Percentiles rank a stretch among this genome's conserved stretches.
These are phyloP conservation scores for Quercus dentata DNA, from an alignment of 306 rosid genomes.

Conservation along the genomic window DNA sequence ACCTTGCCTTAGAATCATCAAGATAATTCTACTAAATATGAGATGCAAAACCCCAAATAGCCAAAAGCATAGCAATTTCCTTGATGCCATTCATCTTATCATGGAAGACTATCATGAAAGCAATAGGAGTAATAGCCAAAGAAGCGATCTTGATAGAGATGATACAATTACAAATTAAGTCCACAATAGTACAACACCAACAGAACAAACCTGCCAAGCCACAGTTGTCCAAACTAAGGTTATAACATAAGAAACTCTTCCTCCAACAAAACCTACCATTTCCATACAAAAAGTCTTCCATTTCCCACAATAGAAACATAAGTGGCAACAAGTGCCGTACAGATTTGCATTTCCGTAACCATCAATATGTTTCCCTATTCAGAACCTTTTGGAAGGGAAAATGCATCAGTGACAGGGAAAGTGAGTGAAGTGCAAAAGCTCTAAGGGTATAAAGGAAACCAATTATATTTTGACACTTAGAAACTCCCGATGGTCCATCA, in stretches of 20 bases:
- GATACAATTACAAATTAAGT: slow-evolving; percentile 62
- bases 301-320: slow-evolving; percentile 38
- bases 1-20: slow-evolving; percentile 57
- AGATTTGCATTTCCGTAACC: too few species aligned
- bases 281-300: slow-evolving; percentile 24
- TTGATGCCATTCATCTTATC: slow-evolving; percentile 71
- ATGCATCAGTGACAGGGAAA: slow-evolving; percentile 77
- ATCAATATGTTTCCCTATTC: too few species aligned
- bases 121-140: slow-evolving; percentile 56
- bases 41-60: slow-evolving; percentile 66
- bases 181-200: slow-evolving; percentile 58
- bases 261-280: too few species aligned
- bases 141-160: slow-evolving; percentile 54
- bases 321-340: too few species aligned
- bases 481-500: slow-evolving; percentile 42
- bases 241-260: too few species aligned
- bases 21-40: slow-evolving; percentile 62
- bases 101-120: slow-evolving; percentile 66
- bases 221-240: slow-evolving; percentile 73
- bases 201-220: slow-evolving; percentile 88
- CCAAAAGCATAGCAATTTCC: slow-evolving; percentile 72
- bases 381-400: slow-evolving; percentile 50
- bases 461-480: slow-evolving; percentile 39
- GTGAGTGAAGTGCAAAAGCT: slow-evolving; percentile 74
- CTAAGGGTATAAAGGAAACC: slow-evolving; percentile 70